phyloP scores from a whole-genome alignment of 2,329 filamentous ascomycete genomes.

The Eutypella sp. region DNA sequence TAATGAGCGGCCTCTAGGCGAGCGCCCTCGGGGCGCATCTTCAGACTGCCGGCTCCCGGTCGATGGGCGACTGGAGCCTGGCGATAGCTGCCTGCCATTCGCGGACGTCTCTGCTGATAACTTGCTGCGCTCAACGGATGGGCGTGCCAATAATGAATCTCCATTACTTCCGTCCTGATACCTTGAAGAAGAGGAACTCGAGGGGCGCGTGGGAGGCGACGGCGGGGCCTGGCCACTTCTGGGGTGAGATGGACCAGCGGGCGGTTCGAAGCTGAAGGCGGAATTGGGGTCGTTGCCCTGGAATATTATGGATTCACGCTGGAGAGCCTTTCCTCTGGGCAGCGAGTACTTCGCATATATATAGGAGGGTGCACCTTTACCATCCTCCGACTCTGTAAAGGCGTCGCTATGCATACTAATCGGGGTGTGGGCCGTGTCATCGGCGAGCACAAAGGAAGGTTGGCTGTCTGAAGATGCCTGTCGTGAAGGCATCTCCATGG shows the following conservation, averaged over 20 bases:
- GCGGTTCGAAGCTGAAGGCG: conserved; percentile 62
- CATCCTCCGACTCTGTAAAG: conserved; percentile 52
- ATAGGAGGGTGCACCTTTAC: conserved; percentile 62
- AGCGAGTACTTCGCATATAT: conserved; percentile 81
- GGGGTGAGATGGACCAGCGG: conserved; percentile 37
- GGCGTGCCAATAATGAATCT: conserved; percentile 38
- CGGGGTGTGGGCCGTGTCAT: conserved; percentile 64
- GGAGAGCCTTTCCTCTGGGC: conserved; percentile 74
- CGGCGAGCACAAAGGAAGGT: conserved; percentile 56
- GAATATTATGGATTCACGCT: conserved; percentile 60
- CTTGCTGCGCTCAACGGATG: conserved; percentile 47
- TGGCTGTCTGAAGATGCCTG: conserved; percentile 66
- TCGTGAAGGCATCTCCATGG: conserved; percentile 52
- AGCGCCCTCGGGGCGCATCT: conserved; percentile 43
- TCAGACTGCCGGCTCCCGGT: conserved; percentile 40
- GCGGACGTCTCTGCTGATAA: conserved; percentile 42
- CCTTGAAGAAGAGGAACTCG: conserved; percentile 45
- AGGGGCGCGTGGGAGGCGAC: conserved; percentile 56
- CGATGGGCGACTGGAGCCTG: conserved; percentile 41
- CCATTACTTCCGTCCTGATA: conserved; percentile 29
- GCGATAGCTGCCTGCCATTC: conserved; percentile 37
- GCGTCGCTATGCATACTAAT: conserved; percentile 68
- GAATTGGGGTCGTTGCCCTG: conserved; percentile 46
- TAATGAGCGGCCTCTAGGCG: conserved; percentile 40
- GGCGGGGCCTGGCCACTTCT: conserved; percentile 48